Evolutionary conservation across 306 rosid species (phyloP), one percentile per base, ranked within the genome.

Genomic region (Heteromeles arbutifolia): DNA sequence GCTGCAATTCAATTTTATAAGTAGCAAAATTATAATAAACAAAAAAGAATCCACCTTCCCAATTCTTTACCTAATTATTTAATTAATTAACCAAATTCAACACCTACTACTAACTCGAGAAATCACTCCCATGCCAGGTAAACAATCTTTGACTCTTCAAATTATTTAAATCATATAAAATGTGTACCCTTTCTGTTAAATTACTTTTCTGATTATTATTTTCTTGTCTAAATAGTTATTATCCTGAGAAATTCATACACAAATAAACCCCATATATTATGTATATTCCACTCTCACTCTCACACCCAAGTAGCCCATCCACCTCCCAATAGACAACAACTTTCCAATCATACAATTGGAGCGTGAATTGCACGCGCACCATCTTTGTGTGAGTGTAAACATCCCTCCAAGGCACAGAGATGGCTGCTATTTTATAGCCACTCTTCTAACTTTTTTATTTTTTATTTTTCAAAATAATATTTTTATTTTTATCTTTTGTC

Each of bases 101-200:
- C 77, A 85, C 88, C 86, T 79, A 85, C 82, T 85, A 74, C 82
- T 85, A 70, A 77, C 59, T 64, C 85, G 66, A 79, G 57, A 73
- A 62, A 61, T 72, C 69, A 74, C 71, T 54, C 52, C 66, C 67
- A 10, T 45, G 65, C 57, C 85, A 81, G 8, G 54, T 4, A 50
- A 0, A 82, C 80, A 65, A 72, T 76, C 70, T 79, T 79, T 79
- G 83, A 79, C 80, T 44, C 79, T 59, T 28, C 15, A 12, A n/a
- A 19, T 8, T 32, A 64, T 70, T 54, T 50, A 17, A 72, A 59
- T 58, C 64, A 65, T 56, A 65, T 56, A 6, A 22, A 65, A 25
- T 37, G 73, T 18, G 8, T 52, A 5, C 43, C 37, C 21, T 37
- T 67, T 67, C 26, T 53, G 48, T 57, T 44, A 45, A 79, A 63